A percentile compares a stretch with the other conserved stretches of the same genome.
phyloP scores from a whole-genome alignment of 1,284 basidiomycete genomes.

The Ustilago bromivora region DNA sequence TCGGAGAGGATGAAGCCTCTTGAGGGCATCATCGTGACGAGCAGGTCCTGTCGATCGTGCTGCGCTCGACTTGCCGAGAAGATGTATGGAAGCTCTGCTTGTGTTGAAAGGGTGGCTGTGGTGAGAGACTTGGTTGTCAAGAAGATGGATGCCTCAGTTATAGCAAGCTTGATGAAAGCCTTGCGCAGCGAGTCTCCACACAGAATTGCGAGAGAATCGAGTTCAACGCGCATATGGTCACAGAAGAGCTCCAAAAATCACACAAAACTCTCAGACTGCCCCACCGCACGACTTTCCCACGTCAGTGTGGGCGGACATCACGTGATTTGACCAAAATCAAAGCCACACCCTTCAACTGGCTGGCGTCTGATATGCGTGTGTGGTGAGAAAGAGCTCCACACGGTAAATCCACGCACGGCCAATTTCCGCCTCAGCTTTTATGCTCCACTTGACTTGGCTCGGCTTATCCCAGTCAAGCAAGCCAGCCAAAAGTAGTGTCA shows the following conservation, averaged over 20 bases:
- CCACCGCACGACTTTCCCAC: slow-evolving; percentile 40
- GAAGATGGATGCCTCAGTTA: not conserved
- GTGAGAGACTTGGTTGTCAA: not conserved
- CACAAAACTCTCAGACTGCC: not conserved
- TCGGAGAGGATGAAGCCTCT: slow-evolving; percentile 48
- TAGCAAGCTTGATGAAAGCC: not conserved
- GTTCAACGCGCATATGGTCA: slow-evolving; percentile 16
- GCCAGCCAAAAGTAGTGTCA: not conserved
- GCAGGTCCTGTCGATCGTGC: not conserved
- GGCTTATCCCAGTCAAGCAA: slow-evolving; percentile 13
- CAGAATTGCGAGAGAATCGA: slow-evolving; percentile 15
- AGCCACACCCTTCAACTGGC: not conserved
- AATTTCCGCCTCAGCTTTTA: not conserved
- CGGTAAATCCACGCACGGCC: not conserved
- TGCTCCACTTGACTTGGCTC: not conserved
- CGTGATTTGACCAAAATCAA: slow-evolving; percentile 20
- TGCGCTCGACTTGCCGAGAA: not conserved
- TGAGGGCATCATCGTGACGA: slow-evolving; percentile 43
- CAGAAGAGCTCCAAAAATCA: not conserved
- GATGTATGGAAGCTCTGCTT: not conserved
- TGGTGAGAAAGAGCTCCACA: slow-evolving; percentile 4
- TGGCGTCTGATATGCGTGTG: not conserved
- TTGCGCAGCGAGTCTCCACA: not conserved
- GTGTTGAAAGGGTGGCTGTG: not conserved
- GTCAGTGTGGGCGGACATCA: slow-evolving; percentile 16